phyloP scores from a whole-genome alignment of 176 grass and related monocot genomes.

The Themeda triandra region DNA sequence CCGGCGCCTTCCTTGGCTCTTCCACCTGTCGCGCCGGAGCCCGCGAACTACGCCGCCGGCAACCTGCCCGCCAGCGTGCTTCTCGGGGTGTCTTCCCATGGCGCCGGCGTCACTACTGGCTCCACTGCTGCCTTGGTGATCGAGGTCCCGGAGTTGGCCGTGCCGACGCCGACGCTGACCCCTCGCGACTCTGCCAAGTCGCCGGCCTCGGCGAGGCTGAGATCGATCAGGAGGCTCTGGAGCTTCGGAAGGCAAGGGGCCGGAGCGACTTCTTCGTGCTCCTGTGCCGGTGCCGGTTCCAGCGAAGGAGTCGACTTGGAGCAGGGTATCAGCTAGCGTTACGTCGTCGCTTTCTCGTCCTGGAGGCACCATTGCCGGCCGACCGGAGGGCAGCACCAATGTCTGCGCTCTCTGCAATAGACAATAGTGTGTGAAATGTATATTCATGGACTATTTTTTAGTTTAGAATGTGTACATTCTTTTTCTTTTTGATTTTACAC shows the following conservation, averaged over 20 bases:
- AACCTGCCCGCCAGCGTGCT: conserved; percentile 55
- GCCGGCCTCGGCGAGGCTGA: neutral
- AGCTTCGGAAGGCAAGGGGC: neutral
- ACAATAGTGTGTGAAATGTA: no score
- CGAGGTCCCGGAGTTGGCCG: conserved; percentile 53
- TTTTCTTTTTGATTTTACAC: neutral
- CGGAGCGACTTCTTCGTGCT: neutral
- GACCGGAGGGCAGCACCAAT: neutral
- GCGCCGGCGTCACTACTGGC: conserved; percentile 26
- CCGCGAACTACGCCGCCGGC: conserved; percentile 17
- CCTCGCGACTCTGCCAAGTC: conserved; percentile 4
- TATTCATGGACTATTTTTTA: no score
- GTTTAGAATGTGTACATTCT: neutral
- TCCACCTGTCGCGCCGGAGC: conserved; percentile 38
- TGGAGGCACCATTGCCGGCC: no score
- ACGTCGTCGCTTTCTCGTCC: no score
- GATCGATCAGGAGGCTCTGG: neutral
- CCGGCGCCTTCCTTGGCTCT: neutral
- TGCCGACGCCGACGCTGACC: neutral
- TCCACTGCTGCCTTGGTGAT: conserved; percentile 40
- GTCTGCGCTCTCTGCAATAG: neutral
- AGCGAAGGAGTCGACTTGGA: neutral
- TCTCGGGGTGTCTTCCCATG: neutral
- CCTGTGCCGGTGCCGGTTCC: neutral
- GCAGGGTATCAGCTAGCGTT: neutral